Evolutionary conservation across 345 rosid genomes (phyloP), one percentile per base, ranked within the genome.

Genomic region (Camelina laxa): DNA sequence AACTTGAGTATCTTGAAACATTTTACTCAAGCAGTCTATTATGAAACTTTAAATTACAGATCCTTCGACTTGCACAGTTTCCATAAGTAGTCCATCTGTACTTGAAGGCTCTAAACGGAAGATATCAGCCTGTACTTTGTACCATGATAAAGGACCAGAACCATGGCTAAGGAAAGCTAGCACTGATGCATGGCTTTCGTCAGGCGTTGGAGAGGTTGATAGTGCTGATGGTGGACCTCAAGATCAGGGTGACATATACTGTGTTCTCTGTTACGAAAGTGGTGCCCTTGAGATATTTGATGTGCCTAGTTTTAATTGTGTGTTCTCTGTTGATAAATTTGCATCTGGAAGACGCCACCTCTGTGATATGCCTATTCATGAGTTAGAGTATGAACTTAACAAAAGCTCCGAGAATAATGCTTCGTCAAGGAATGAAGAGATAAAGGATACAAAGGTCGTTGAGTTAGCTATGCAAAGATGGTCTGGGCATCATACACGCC

Each of bases 91-190:
- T 75, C 91, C 90, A 61, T 72, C 87, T 71, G 79, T 88, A 71
- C 85, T 87, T 81, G 91, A 89, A 69, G 81, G 86, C 80, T 85
- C 85, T 20, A 86, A 80, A 81, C 82, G 80, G 73, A 74, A 79
- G 66, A 84, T 95, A 65, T 83, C 94, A 72, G 92, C 98, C 39
- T 95, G 98, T 82, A 83, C 99, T 58, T 80, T 95, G 72, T 90
- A 90, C 87, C 96, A 92, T 77, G 99, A 95, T 80, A 89, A 82
- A 72, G 99, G 98, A 77, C 90, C 94, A 51, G 96, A 90, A 61
- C 94, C 97, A 65, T 92, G 98, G 99, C 89, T 95, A 54, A 83
- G 97, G 74, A 95, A 95, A 88, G 85, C 98, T 63, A 95, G 92
- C 80, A 84, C 92, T 33, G 98, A 92, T 81, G 97, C 99, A 68